Evolutionary conservation across 2,329 filamentous ascomycete species (phyloP), one percentile per base, ranked within the genome.

Genomic region (Stromatinia cepivora): DNA sequence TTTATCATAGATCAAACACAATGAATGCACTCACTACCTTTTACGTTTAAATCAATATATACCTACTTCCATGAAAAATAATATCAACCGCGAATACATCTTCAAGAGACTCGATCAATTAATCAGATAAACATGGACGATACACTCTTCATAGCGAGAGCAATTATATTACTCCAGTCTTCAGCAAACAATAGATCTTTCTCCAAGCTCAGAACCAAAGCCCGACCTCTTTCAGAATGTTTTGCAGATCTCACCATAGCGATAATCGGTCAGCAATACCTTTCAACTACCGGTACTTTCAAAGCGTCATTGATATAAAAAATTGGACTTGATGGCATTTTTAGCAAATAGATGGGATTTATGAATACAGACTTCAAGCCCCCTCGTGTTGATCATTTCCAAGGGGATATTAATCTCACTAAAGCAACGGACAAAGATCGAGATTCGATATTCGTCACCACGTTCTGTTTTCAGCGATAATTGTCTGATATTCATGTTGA

Each of bases 371-470:
- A 52, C 52, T 63, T 39, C 2, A 50, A 31, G 28, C 36, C 25
- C 61, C 61, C 61, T 28, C 6, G 61, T 39, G 61, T 50, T 52
- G 22, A 63, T 63, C 61, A 63, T 39, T 25, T 63, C n/a, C 58
- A 39, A 7, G 61, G 61, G 13, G 1, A 3, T 39, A n/a, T 50
- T 39, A n/a, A 63, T 63, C 45, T 50, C 28, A 28, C 11, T 22
- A 20, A 13, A 22, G 17, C 9, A 36, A 39, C 31, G 22, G 31
- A 39, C 46, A 52, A 39, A 52, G 7, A 13, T 63, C 46, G 46
- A 63, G 1, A 15, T 50, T 61, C 25, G 57, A 39, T 11, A 61
- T 61, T 39, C 22, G 45, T 31, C 59, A 50, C 45, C 22, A 34
- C 3, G 22, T n/a, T n/a, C 45, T 48, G 28, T 8, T 36, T 8